Percentiles rank a stretch among this genome's conserved stretches.
phyloP scores from a whole-genome alignment of 306 rosid genomes.

The Prunus persica region DNA sequence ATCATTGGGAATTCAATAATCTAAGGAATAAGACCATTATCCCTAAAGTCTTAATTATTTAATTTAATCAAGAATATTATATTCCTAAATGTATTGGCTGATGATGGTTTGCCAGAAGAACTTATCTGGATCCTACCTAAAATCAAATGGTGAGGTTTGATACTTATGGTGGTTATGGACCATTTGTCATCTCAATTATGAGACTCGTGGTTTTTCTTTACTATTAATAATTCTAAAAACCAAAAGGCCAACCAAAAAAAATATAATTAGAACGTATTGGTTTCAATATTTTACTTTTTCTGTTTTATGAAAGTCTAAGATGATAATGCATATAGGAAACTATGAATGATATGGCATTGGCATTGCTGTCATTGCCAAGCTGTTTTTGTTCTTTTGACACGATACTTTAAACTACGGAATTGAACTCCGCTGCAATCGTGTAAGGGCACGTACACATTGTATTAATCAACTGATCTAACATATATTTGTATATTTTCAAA shows the following conservation, averaged over 20 bases:
- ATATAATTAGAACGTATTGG: not conserved
- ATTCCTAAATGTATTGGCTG: slow-evolving; percentile 30
- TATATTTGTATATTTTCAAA: too few species aligned
- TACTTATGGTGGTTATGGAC: not conserved
- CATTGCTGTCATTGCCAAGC: too few species aligned
- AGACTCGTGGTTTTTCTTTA: not conserved
- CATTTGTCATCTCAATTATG: slow-evolving; percentile 29
- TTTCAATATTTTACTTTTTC: not conserved
- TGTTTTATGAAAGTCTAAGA: too few species aligned
- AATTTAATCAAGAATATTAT: slow-evolving; percentile 10
- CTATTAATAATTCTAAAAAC: not conserved
- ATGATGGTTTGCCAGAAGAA: slow-evolving; percentile 51
- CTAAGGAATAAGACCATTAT: not conserved
- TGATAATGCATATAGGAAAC: too few species aligned
- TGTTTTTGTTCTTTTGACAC: too few species aligned
- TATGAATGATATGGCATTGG: too few species aligned
- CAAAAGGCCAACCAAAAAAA: not conserved
- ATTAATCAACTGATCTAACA: too few species aligned
- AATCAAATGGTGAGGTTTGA: slow-evolving; percentile 15
- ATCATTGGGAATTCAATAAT: slow-evolving; percentile 6
- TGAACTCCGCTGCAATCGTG: too few species aligned
- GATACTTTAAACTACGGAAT: too few species aligned
- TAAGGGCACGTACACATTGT: too few species aligned
- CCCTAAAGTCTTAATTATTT: not conserved
- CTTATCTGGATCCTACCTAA: slow-evolving; percentile 53